These are phyloP conservation scores for Plectosphaerella sp. DNA, from an alignment of 2,329 filamentous ascomycete species.

Conservation along the genomic window DNA sequence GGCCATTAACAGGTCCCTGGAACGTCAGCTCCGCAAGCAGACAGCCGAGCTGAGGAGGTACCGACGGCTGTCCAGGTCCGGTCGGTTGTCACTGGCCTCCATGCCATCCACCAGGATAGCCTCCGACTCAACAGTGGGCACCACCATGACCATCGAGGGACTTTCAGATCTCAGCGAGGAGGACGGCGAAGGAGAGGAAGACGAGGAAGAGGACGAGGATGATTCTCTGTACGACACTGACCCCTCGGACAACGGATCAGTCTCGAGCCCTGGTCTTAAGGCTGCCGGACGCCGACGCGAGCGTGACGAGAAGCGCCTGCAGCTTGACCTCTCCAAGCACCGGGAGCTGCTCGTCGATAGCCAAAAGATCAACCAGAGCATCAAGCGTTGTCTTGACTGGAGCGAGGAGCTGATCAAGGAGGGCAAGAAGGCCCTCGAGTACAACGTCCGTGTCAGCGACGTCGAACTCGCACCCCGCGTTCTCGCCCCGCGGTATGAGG, in stretches of 20 bases:
- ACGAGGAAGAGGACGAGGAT: slow-evolving; percentile 36
- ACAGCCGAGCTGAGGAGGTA: slow-evolving; percentile 82
- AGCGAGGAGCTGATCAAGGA: slow-evolving; percentile 89
- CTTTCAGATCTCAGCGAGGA: slow-evolving; percentile 44
- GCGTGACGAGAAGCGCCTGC: slow-evolving; percentile 77
- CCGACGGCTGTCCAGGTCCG: slow-evolving; percentile 78
- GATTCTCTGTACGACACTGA: slow-evolving; percentile 51
- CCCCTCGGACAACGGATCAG: slow-evolving; percentile 35
- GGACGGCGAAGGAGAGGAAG: slow-evolving; percentile 36
- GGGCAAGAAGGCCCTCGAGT: slow-evolving; percentile 80
- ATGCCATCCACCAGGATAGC: slow-evolving; percentile 30
- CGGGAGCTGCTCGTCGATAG: slow-evolving; percentile 84
- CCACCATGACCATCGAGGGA: slow-evolving; percentile 24
- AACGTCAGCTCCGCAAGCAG: slow-evolving; percentile 87
- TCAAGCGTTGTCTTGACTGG: slow-evolving; percentile 84
- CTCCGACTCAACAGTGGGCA: slow-evolving; percentile 30
- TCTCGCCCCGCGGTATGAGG: slow-evolving; percentile 63
- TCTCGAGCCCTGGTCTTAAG: slow-evolving; percentile 23
- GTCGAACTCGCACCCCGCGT: slow-evolving; percentile 78
- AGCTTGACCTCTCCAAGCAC: slow-evolving; percentile 81
- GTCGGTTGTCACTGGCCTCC: slow-evolving; percentile 61
- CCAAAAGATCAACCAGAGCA: slow-evolving; percentile 91
- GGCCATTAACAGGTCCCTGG: slow-evolving; percentile 90
- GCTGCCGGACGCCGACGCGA: slow-evolving; percentile 51
- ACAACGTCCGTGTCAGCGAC: slow-evolving; percentile 74